These are phyloP conservation scores for Nemania serpens DNA, from an alignment of 2,329 filamentous ascomycete species.

Conservation along the genomic window DNA sequence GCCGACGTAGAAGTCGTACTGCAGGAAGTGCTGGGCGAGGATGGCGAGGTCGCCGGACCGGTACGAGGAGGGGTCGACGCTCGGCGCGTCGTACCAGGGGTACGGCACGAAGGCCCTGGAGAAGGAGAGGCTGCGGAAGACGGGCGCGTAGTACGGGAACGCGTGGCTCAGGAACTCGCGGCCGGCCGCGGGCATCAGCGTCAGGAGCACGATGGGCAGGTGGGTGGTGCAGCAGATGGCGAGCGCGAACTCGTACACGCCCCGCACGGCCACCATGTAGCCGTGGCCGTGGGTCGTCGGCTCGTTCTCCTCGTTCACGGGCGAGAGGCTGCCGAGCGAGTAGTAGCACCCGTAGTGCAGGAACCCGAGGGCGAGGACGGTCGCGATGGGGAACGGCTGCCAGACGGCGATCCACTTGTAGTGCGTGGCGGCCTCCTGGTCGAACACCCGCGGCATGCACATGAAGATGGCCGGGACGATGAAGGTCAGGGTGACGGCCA, in stretches of 20 bases:
- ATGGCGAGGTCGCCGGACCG: slow-evolving; percentile 34
- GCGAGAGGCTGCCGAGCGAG: slow-evolving; percentile 33
- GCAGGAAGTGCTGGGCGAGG: slow-evolving; percentile 36
- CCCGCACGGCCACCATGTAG: slow-evolving; percentile 34
- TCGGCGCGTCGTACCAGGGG: slow-evolving; percentile 26
- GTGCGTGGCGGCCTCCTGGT: slow-evolving; percentile 35
- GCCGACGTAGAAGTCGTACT: slow-evolving; percentile 40
- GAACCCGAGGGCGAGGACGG: slow-evolving; percentile 29
- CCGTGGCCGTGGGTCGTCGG: slow-evolving; percentile 34
- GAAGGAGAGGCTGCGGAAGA: slow-evolving; percentile 36
- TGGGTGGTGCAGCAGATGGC: slow-evolving; percentile 33
- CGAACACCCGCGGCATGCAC: slow-evolving; percentile 34
- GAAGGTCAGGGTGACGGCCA: slow-evolving; percentile 36
- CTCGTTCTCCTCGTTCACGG: slow-evolving; percentile 31
- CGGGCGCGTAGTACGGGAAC: slow-evolving; percentile 28
- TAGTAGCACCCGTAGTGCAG: slow-evolving; percentile 34
- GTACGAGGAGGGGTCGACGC: slow-evolving; percentile 27
- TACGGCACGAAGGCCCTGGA: slow-evolving; percentile 35
- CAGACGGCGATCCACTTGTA: slow-evolving; percentile 39
- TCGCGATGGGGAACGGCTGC: slow-evolving; percentile 37
- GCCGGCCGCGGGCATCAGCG: slow-evolving; percentile 29
- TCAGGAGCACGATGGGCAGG: slow-evolving; percentile 34
- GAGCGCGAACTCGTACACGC: slow-evolving; percentile 40
- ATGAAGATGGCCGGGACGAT: slow-evolving; percentile 38
- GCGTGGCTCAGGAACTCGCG: slow-evolving; percentile 31